Evolutionary conservation across 768 basidiomycete genomes (phyloP).

Genomic region (Amyloporia xantha): DNA sequence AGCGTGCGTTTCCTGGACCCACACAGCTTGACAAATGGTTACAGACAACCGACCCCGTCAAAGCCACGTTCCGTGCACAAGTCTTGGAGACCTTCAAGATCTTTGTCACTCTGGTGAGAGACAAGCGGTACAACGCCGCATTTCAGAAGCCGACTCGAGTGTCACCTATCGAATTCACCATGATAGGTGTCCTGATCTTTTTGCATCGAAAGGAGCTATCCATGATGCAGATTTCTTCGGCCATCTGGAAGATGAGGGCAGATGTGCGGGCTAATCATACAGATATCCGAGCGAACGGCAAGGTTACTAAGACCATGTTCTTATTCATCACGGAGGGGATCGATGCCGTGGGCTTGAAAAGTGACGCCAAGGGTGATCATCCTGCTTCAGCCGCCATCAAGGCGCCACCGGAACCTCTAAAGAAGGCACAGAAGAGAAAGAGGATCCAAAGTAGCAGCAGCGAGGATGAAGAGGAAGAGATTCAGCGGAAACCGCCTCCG

Average conservation of each 20-base stretch:
- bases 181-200: conserved; percentile 49
- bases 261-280: conserved; percentile 46
- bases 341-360: background rate
- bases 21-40: conserved; percentile 25
- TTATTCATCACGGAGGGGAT: conserved; percentile 35
- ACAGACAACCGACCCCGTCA: conserved; percentile 18
- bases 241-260: conserved; percentile 46
- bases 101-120: conserved; percentile 39
- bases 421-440: conserved; percentile 2
- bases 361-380: conserved; percentile 9
- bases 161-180: conserved; percentile 63
- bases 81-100: conserved; percentile 42
- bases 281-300: conserved; percentile 58
- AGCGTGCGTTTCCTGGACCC: conserved; percentile 12
- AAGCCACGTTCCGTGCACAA: conserved; percentile 21
- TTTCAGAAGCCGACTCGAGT: conserved; percentile 36
- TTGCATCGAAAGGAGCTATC: conserved; percentile 34
- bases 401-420: background rate
- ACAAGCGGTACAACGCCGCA: conserved; percentile 27
- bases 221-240: conserved; percentile 33
- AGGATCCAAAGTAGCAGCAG: background rate
- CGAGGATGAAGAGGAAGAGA: background rate
- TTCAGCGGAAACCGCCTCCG: background rate
- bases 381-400: conserved; percentile 7
- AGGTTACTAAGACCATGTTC: conserved; percentile 52